Evolutionary conservation across 352 stramenopile species (phyloP).

Genomic region (Globisporangium viniferum): DNA sequence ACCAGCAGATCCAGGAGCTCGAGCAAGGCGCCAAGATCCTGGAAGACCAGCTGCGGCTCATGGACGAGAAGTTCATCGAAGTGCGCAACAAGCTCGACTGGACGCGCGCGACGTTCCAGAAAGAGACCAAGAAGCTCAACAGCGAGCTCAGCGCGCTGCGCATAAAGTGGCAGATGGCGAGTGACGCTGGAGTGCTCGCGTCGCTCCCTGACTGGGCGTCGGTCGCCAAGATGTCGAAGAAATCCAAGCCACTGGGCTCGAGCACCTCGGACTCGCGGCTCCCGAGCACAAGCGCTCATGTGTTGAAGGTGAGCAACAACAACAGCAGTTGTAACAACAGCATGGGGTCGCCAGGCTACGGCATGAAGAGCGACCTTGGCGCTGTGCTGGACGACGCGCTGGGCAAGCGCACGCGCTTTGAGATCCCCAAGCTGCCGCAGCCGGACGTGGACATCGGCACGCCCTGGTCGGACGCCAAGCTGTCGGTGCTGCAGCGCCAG

Average conservation of each 20-base stretch:
- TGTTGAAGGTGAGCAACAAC: slow-evolving; percentile 7
- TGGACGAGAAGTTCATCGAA: slow-evolving; percentile 97
- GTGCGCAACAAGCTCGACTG: slow-evolving; percentile 95
- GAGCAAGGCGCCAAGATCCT: slow-evolving; percentile 92
- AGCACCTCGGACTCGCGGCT: slow-evolving; percentile 59
- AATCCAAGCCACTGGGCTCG: slow-evolving; percentile 32
- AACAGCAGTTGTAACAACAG: slow-evolving; percentile 30
- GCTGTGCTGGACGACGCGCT: slow-evolving; percentile 30
- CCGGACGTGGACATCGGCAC: slow-evolving; percentile 51
- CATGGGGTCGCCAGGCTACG: slow-evolving; percentile 11
- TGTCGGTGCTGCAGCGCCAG: slow-evolving; percentile 43
- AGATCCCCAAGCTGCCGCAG: slow-evolving; percentile 79
- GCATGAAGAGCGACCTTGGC: slow-evolving; percentile 8
- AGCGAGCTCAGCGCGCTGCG: slow-evolving; percentile 56
- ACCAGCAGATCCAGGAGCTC: slow-evolving; percentile 87
- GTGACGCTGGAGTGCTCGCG: slow-evolving; percentile 41
- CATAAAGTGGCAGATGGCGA: slow-evolving; percentile 78
- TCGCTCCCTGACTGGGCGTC: slow-evolving; percentile 46
- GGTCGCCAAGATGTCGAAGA: slow-evolving; percentile 29
- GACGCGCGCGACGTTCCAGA: slow-evolving; percentile 83
- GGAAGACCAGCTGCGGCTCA: slow-evolving; percentile 95
- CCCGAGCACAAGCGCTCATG: slow-evolving; percentile 9
- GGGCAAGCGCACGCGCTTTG: slow-evolving; percentile 34
- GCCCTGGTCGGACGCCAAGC: slow-evolving; percentile 74
- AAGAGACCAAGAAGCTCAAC: slow-evolving; percentile 75